These are phyloP conservation scores for Yamadazyma insecticola DNA, from an alignment of 805 yeast genomes.

Conservation along the genomic window DNA sequence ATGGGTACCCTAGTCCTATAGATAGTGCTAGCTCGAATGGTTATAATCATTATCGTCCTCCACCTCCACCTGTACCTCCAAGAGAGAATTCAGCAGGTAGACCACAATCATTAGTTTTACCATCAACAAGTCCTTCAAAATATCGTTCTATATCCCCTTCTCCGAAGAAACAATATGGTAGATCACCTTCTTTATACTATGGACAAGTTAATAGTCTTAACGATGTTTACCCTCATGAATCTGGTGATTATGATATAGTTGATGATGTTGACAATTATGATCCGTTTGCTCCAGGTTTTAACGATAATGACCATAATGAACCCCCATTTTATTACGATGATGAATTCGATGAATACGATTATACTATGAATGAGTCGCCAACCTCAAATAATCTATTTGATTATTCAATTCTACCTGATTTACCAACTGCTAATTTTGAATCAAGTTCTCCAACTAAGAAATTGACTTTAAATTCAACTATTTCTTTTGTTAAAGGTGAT, in stretches of 20 bases:
- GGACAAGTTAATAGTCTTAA: slow-evolving; percentile 1
- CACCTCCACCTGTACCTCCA: no score
- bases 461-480: slow-evolving; percentile 19
- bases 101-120: slow-evolving; percentile 2
- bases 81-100: slow-evolving; percentile 2
- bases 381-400: slow-evolving; percentile 11
- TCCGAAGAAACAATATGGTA: slow-evolving; percentile 19
- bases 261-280: slow-evolving; percentile 2
- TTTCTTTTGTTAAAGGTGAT: slow-evolving; percentile 32
- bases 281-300: no score
- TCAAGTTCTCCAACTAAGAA: slow-evolving; percentile 14
- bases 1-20: no score
- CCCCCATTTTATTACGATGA: slow-evolving; percentile 5
- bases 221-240: slow-evolving; percentile 1
- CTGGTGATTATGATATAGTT: slow-evolving; percentile 5
- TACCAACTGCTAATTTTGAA: slow-evolving; percentile 14
- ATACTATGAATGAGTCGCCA: slow-evolving; percentile 5
- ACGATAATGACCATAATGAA: slow-evolving; percentile 2
- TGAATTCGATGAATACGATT: slow-evolving; percentile 1
- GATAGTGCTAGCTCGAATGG: no score
- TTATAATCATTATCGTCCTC: no score
- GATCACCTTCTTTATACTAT: slow-evolving; percentile 19
- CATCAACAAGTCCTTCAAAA: no score
- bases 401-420: slow-evolving; percentile 26
- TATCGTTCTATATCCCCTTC: slow-evolving; percentile 19